phyloP scores from a whole-genome alignment of 1,284 basidiomycete genomes.

The Leccinum holopus region DNA sequence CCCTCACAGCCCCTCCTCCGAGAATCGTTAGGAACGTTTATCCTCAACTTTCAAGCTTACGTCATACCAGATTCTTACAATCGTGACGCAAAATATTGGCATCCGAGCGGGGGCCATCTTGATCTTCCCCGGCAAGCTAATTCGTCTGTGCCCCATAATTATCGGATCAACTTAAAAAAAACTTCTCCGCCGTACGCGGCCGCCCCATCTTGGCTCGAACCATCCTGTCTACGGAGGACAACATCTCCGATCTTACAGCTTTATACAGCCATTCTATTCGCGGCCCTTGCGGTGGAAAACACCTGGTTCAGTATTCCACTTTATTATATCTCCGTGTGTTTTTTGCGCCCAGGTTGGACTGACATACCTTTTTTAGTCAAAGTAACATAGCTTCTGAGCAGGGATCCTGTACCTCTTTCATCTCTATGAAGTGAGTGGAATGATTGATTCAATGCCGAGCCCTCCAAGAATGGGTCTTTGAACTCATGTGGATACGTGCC shows the following conservation, averaged over 20 bases:
- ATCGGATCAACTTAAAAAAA: conserved; percentile 11
- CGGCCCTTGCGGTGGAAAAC: not conserved
- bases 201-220: not conserved
- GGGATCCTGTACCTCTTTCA: conserved; percentile 11
- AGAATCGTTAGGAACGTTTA: not conserved
- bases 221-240: not conserved
- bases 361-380: conserved; percentile 2
- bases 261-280: conserved; percentile 1
- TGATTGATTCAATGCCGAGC: conserved; percentile 3
- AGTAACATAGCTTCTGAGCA: not conserved
- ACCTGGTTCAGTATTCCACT: not conserved
- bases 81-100: not conserved
- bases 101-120: not conserved
- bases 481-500: conserved; percentile 1
- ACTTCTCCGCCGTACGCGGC: not conserved
- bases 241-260: conserved; percentile 4
- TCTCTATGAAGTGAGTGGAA: conserved; percentile 13
- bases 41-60: too few relatives aligned
- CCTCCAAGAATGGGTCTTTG: conserved; percentile 9
- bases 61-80: not conserved
- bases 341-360: not conserved
- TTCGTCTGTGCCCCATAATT: conserved; percentile 5
- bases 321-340: not conserved
- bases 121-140: conserved; percentile 5
- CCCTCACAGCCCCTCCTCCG: not conserved